phyloP scores from a whole-genome alignment of 208 protist genomes.

The Trypanosoma cruzi region DNA sequence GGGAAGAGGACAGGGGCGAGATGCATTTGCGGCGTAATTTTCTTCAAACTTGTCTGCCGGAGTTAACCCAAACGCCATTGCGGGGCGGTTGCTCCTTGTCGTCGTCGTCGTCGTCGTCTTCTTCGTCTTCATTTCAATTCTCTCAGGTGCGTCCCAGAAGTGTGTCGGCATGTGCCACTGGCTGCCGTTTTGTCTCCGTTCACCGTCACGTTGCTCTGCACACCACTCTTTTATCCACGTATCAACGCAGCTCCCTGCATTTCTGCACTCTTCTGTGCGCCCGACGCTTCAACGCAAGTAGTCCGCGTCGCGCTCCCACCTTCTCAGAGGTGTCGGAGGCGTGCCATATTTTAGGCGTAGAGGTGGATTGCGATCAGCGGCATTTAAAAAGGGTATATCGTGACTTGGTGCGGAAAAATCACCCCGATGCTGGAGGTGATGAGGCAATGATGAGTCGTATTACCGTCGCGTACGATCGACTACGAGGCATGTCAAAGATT shows the following conservation, averaged over 20 bases:
- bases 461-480: conserved; percentile 76
- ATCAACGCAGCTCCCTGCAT: neutral
- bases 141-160: neutral
- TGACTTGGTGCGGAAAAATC: conserved; percentile 64
- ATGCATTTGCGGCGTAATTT: neutral
- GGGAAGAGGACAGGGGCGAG: neutral
- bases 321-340: conserved; percentile 56
- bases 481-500: conserved; percentile 45
- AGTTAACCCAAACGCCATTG: neutral
- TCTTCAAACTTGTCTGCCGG: neutral
- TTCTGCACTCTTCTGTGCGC: conserved; percentile 10
- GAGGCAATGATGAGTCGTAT: conserved; percentile 70
- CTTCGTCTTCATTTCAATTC: neutral
- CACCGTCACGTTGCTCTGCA: neutral
- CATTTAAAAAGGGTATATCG: conserved; percentile 69
- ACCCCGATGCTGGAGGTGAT: conserved; percentile 83
- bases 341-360: conserved; percentile 48
- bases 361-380: conserved; percentile 41
- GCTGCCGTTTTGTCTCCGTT: neutral
- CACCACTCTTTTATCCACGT: neutral
- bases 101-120: neutral
- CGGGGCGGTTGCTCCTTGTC: neutral
- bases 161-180: neutral
- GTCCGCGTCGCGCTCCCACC: conserved; percentile 40
- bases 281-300: conserved; percentile 31